Percentiles rank a stretch among this genome's conserved stretches.
phyloP scores from a whole-genome alignment of 2,329 filamentous ascomycete genomes.

The Xylariomycetidae sp. region DNA sequence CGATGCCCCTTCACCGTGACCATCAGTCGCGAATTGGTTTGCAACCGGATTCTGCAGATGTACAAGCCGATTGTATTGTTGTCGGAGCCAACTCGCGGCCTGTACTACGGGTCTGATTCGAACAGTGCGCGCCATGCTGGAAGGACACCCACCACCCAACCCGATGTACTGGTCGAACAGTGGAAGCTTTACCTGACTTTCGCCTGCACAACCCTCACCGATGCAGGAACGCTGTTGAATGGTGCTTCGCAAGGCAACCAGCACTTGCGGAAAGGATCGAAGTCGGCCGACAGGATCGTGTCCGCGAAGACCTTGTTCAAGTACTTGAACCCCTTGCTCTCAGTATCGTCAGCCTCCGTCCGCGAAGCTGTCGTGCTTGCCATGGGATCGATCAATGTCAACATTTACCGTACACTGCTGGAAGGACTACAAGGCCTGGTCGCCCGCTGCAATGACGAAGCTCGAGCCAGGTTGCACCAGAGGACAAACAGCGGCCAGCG shows the following conservation, averaged over 20 bases:
- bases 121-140: conserved; percentile 44
- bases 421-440: conserved; percentile 88
- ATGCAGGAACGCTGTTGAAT: conserved; percentile 62
- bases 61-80: conserved; percentile 76
- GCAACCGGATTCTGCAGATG: conserved; percentile 88
- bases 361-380: conserved; percentile 86
- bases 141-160: conserved; percentile 63
- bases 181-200: conserved; percentile 98
- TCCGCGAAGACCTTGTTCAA: conserved; percentile 87
- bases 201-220: conserved; percentile 89
- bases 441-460: conserved; percentile 79
- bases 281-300: conserved; percentile 69
- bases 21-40: conserved; percentile 85
- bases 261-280: conserved; percentile 77
- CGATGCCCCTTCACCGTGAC: conserved; percentile 88
- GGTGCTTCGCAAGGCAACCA: conserved; percentile 54
- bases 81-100: conserved; percentile 64
- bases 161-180: conserved; percentile 87
- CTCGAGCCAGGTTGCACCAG: conserved; percentile 79
- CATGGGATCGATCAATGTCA: conserved; percentile 89
- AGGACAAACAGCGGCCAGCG: conserved; percentile 77
- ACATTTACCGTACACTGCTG: conserved; percentile 83
- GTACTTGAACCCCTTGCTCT: conserved; percentile 81
- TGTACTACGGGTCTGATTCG: conserved; percentile 56
- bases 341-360: conserved; percentile 72